These are phyloP conservation scores for Blastomyces emzantsi DNA, from an alignment of 2,329 filamentous ascomycete genomes.

Conservation along the genomic window DNA sequence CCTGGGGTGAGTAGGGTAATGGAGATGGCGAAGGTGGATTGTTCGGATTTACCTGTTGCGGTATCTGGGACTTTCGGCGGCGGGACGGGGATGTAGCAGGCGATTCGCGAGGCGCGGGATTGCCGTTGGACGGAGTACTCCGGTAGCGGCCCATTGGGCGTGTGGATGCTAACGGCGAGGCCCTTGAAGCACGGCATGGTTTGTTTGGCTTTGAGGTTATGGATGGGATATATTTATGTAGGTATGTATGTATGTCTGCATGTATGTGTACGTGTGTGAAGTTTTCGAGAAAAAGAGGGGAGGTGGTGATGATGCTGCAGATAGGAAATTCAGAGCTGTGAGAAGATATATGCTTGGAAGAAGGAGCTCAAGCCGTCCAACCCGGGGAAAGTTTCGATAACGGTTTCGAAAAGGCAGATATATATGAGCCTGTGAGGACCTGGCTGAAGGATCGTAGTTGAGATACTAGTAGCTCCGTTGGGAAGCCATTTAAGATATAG, in stretches of 20 bases:
- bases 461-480: not conserved
- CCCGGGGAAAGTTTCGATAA: not conserved
- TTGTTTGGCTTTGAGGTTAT: constrained; percentile 1
- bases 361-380: not conserved
- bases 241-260: not conserved
- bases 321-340: not conserved
- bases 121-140: constrained; percentile 95
- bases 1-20: constrained; percentile 89
- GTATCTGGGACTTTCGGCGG: constrained; percentile 67
- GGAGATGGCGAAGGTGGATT: constrained; percentile 94
- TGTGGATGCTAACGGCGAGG: constrained; percentile 95
- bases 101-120: constrained; percentile 83
- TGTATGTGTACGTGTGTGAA: not conserved
- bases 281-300: not conserved
- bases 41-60: constrained; percentile 68
- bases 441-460: not conserved
- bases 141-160: constrained; percentile 65
- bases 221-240: constrained; percentile 1
- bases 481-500: constrained; percentile 1
- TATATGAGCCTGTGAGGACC: not conserved
- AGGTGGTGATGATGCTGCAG: not conserved
- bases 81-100: constrained; percentile 93
- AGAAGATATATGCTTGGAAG: not conserved
- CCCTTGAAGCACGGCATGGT: constrained; percentile 96
- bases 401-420: not conserved